These are phyloP conservation scores for Tulasnella sp. DNA, from an alignment of 768 basidiomycete genomes.

Conservation along the genomic window DNA sequence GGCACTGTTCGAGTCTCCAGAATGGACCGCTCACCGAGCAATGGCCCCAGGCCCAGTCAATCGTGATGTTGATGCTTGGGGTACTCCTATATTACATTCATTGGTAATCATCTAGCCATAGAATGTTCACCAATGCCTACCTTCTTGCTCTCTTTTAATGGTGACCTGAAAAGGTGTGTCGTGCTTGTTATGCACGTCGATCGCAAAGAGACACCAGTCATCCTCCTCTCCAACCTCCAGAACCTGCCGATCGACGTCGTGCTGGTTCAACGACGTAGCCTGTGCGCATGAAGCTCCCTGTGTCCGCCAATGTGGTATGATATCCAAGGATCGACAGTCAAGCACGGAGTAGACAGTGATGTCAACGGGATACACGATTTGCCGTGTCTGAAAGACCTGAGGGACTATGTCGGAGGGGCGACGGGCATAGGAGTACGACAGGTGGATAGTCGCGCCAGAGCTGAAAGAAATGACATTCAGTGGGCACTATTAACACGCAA, in stretches of 20 bases:
- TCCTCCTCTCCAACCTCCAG: constrained; percentile 36
- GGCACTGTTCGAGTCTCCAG: neutral
- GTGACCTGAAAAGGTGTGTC: constrained; percentile 84
- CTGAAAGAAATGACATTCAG: constrained; percentile 34
- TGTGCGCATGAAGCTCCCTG: constrained; percentile 22
- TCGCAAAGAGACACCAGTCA: constrained; percentile 76
- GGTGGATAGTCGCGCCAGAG: constrained; percentile 63
- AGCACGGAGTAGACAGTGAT: constrained; percentile 95
- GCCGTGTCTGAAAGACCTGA: constrained; percentile 72
- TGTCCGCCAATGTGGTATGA: constrained; percentile 49
- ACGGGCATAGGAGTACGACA: constrained; percentile 63
- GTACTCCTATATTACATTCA: constrained; percentile 29
- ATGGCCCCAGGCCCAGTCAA: constrained; percentile 84
- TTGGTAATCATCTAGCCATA: neutral
- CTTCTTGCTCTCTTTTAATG: constrained; percentile 56
- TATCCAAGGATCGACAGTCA: constrained; percentile 73
- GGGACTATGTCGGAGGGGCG: constrained; percentile 25
- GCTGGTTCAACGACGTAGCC: constrained; percentile 21
- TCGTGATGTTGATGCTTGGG: constrained; percentile 37
- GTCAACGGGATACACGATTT: constrained; percentile 75
- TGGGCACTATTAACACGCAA: neutral
- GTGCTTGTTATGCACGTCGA: constrained; percentile 89
- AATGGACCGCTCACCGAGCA: constrained; percentile 45
- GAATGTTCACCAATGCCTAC: constrained; percentile 29
- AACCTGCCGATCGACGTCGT: constrained; percentile 24